Conservation (phyloP, 2,329 filamentous ascomycete species). For the Neodidymelliopsis sp. region DNA sequence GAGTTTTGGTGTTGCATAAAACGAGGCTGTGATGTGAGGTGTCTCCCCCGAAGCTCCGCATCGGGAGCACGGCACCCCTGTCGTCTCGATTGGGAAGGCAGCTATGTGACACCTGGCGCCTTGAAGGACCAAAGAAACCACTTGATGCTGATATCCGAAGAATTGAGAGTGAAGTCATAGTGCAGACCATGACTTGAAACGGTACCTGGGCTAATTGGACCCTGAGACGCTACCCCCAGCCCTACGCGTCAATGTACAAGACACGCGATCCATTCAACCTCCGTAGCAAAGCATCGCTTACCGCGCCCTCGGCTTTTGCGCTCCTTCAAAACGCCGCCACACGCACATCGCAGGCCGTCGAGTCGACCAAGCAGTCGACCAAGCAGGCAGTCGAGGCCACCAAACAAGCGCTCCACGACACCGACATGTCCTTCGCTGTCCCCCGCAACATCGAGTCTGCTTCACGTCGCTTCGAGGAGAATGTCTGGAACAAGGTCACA, state of each 20-base stretch:
- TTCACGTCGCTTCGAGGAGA: slow-evolving; percentile 51
- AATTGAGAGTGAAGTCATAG: background rate
- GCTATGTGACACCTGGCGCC: slow-evolving; percentile 36
- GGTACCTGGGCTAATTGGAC: slow-evolving; percentile 2
- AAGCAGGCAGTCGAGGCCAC: slow-evolving; percentile 45
- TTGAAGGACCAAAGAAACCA: background rate
- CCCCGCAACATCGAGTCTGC: slow-evolving; percentile 53
- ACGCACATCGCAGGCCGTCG: slow-evolving; percentile 30
- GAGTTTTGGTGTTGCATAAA: slow-evolving; percentile 9
- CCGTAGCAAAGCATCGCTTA: slow-evolving; percentile 43
- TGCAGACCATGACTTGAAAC: background rate
- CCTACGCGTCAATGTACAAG: slow-evolving; percentile 49
- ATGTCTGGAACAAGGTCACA: slow-evolving; percentile 62
- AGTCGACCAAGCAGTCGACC: slow-evolving; percentile 28
- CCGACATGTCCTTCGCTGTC: slow-evolving; percentile 54
- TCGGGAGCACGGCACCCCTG: slow-evolving; percentile 23
- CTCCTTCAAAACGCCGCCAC: slow-evolving; percentile 43
- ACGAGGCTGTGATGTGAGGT: slow-evolving; percentile 11
- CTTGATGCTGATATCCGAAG: background rate
- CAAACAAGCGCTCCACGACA: slow-evolving; percentile 40
- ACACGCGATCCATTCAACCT: slow-evolving; percentile 56
- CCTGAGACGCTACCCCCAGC: slow-evolving; percentile 16
- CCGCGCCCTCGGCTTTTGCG: slow-evolving; percentile 38
- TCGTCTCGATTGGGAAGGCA: slow-evolving; percentile 20
- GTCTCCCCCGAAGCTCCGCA: slow-evolving; percentile 20